Evolutionary conservation across 2,329 filamentous ascomycete genomes (phyloP).

Genomic region (Cryoendolithus antarcticus): DNA sequence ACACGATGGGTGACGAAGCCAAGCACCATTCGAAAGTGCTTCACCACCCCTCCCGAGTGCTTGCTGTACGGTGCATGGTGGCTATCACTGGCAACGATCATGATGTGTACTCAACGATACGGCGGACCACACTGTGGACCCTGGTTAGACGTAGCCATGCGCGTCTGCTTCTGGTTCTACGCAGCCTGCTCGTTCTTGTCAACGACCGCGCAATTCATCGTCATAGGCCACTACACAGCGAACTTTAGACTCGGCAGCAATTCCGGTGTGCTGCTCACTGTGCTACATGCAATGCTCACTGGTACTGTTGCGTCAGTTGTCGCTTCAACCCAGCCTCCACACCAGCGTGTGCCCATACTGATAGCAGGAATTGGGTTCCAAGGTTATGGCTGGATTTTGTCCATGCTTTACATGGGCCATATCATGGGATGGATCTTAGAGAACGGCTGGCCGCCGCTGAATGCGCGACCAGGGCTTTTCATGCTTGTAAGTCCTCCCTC

Average conservation of each 20-base stretch:
- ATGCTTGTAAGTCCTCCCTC: constrained; percentile 23
- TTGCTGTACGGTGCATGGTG: constrained; percentile 36
- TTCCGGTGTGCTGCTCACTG: constrained; percentile 3
- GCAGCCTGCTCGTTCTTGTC: constrained; percentile 24
- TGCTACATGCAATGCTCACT: constrained; percentile 15
- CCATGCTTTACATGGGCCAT: constrained; percentile 32
- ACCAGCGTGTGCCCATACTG: constrained; percentile 28
- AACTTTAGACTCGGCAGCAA: constrained; percentile 1
- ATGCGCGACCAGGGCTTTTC: constrained; percentile 35
- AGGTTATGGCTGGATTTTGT: constrained; percentile 34
- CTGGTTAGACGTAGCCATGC: constrained; percentile 46
- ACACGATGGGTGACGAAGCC: constrained; percentile 35
- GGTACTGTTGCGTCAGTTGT: constrained; percentile 25
- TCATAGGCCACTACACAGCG: constrained; percentile 3
- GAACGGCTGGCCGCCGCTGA: constrained; percentile 30
- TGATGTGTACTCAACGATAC: constrained; percentile 55
- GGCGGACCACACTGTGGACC: constrained; percentile 44
- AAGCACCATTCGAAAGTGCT: constrained; percentile 31
- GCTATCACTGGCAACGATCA: constrained; percentile 30
- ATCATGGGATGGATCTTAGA: constrained; percentile 27
- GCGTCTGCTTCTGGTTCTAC: constrained; percentile 60
- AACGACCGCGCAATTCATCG: neutral
- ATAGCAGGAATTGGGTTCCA: constrained; percentile 33
- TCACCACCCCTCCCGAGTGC: constrained; percentile 39
- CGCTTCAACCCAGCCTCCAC: constrained; percentile 21